Base-by-base conservation (phyloP, 2,329 filamentous ascomycete species). In the Hypoxylon sp. region DNA sequence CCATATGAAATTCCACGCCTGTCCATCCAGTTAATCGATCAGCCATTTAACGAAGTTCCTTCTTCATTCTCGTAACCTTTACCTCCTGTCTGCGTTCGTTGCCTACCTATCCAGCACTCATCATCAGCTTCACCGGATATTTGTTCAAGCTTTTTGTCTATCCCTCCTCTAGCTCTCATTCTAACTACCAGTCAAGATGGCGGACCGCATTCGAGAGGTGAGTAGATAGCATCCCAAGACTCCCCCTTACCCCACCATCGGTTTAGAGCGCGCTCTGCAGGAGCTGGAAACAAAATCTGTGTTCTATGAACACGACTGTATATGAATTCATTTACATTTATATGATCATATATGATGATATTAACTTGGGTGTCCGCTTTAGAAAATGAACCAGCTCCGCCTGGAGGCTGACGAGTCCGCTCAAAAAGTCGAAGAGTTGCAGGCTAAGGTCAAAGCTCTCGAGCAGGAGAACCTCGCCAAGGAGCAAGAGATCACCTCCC, bases 301-400 rank as follows among this genome's bases (percentile, higher is more conserved):
- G 56, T 36, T 54, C 51, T 40, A 57, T 36, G 49, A 61, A 56
- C 52, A 58, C 40, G 61, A 50, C 53, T n/a, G 30, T n/a, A n/a
- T 18, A 40, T 7, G 14, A 30, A 32, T 66, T 20, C 53, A 28
- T 50, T 46, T 14, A 56, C 52, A 61, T 64, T 16, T 57, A 55
- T 16, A 46, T 38, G 14, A 18, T 28, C 30, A 38, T 58, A 20
- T 30, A 51, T 16, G n/a, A 60, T 60, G 56, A 69, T 62, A 51
- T 67, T 71, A 58, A 71, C 64, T 61, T 48, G 38, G 40, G 48
- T 46, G 32, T 58, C 40, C 12, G 28, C 28, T 58, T 65, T 76
- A 97, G 95, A 95, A 93, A 90, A 95, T 97, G 93, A 91, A 91
- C 85, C 86, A 90, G 81, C 93, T 99, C 84, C 94, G 95, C 79